Evolutionary conservation across 129 eudicot genomes (phyloP), one percentile per base, ranked within the genome.

Genomic region (Flaveria linearis): DNA sequence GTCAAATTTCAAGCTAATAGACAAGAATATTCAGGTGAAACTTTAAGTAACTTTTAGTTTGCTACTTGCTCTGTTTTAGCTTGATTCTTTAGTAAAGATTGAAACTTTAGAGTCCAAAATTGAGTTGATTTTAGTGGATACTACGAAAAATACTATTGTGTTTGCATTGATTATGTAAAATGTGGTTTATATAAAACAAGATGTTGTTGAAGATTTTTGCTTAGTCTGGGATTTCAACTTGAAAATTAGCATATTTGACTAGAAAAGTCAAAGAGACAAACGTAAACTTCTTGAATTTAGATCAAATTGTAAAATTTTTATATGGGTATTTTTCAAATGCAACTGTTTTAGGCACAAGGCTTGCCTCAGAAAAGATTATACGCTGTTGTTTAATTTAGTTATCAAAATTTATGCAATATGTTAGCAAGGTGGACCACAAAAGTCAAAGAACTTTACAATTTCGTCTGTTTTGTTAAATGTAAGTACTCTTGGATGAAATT

Each of bases 11-110:
- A 84, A 84, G 85, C 79, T 43, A 22, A 22, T 71, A 57, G 60
- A 76, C 63, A 74, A 77, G 16, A 43, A 69, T 80, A n/a, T 39
- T 10, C 81, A 73, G 87, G 89, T 86, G 76, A 86, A 71, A 42
- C 46, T 39, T 18, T 7, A 73, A 64, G 50, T 45, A 11, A 45
- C 36, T 66, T 28, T 46, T 80, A 1, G 17, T 69, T 69, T 28
- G n/a, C 60, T 42, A 18, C 7, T 58, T 39, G 20, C 13, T 61
- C 26, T 64, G 58, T 80, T 80, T 73, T 23, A 74, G n/a, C 15
- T 14, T 71, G 8, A 61, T 22, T 71, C 43, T 76, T 17, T 53
- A 25, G 42, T 64, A 49, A 51, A 42, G 47, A 18, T 4, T 39
- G 41, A 36, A 36, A 36, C 7, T 63, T 51, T 4, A 14, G 36